Percentiles rank a stretch among this genome's conserved stretches.
These are phyloP conservation scores for Articulospora tetracladia DNA, from an alignment of 495 filamentous ascomycete species.

Conservation along the genomic window DNA sequence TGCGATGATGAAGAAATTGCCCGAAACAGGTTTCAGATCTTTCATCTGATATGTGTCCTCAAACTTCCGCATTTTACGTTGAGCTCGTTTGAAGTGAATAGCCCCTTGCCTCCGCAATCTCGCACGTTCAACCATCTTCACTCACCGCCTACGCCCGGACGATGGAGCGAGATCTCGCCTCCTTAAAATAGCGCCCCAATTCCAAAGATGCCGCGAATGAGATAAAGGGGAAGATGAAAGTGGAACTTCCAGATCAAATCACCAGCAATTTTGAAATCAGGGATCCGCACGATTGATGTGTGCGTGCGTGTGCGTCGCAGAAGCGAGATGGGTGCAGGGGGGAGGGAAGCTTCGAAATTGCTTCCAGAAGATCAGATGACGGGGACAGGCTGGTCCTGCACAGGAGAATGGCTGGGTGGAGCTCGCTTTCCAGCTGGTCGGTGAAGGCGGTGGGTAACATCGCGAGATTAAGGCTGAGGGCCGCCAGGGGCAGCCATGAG, in stretches of 20 bases:
- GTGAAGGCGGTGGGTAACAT: neutral
- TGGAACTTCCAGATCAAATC: neutral
- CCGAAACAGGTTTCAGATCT: neutral
- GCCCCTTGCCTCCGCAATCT: neutral
- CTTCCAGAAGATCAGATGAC: conserved; percentile 8
- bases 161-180: neutral
- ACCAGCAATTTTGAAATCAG: neutral
- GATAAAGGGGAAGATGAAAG: neutral
- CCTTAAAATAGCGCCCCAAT: neutral
- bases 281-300: neutral
- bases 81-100: neutral
- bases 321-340: conserved; percentile 1
- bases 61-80: neutral
- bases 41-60: neutral
- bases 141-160: neutral
- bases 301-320: neutral
- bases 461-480: neutral
- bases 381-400: neutral
- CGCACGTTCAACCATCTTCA: neutral
- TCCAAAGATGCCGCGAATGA: neutral
- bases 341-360: conserved; percentile 4
- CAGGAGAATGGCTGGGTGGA: neutral
- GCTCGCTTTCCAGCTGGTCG: neutral
- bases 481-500: no score
- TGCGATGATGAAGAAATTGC: neutral